Base-by-base conservation (phyloP, 1,284 basidiomycete genomes). In the Ganoderma multipileum region DNA sequence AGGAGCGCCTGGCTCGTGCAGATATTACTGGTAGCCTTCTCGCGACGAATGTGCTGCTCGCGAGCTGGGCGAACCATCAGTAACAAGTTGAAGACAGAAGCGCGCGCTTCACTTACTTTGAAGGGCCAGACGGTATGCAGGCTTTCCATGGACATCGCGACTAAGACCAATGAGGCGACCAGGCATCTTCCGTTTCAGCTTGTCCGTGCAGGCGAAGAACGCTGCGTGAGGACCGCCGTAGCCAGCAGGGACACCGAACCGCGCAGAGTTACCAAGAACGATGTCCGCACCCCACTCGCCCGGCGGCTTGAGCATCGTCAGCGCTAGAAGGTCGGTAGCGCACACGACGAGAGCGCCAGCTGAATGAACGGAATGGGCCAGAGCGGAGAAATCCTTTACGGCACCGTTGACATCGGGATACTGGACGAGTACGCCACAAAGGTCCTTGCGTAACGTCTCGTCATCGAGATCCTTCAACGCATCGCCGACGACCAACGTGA, bases 211-310 rank as follows among this genome's bases (percentile, higher is more conserved):
- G 8, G 97, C 94, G 79, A 99, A 99, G 88, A 99, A 99, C 9
- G 95, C 96, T 20, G 93, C 96, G 77, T 97, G 95, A 28, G 95
- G 95, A 28, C 95, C 95, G 71, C 95, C 95, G 78, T 95, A 97
- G 38, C 95, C 95, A 63, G 89, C 87, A 38, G 95, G 95, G 36
- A 97, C 95, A 79, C 97, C 97, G 77, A 99, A 99, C 54, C 97
- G 91, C 57, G 94, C 97, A 44, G 96, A 95, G 80, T 97, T 99
- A 54, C 97, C 97, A 64, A 97, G 85, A 3, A 96, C 97, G 73
- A 99, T 92, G 80, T 99, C 97, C 42, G 96, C 97, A 61, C 97
- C 97, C 95, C 97, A 99, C 85, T 99, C 97, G 68, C 97, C 97
- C 14, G 97, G 97, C 30, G 97, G 95, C 78, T 95, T 96, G 75